Conservation (phyloP, 192 early-diverging fungal species). For the Diversispora eburnea region DNA sequence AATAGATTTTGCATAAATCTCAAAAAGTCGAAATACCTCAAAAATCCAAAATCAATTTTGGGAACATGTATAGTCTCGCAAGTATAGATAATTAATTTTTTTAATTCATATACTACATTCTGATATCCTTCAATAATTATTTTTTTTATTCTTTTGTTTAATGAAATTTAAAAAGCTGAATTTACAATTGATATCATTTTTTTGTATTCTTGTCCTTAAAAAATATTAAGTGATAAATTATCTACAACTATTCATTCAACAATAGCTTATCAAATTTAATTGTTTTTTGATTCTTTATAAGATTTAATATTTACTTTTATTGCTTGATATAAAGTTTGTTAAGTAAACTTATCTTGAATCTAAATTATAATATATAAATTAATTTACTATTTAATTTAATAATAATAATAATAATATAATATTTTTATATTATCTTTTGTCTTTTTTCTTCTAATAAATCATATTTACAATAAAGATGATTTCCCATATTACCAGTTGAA, state of each 20-base stretch:
- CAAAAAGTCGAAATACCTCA: no score
- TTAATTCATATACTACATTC: background rate
- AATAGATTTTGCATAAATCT: no score
- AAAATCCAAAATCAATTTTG: no score
- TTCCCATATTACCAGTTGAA: no score
- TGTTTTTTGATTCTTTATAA: background rate
- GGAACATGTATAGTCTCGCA: no score
- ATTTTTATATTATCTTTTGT: no score
- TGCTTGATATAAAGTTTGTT: background rate
- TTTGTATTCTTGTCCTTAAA: background rate
- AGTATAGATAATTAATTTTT: no score
- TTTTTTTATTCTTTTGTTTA: background rate
- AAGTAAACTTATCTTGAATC: background rate
- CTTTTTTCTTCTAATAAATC: no score
- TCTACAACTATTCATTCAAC: background rate
- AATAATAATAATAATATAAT: no score
- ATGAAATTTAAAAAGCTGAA: background rate
- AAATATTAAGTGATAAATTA: background rate
- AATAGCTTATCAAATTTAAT: constrained; percentile 7
- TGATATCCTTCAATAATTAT: background rate
- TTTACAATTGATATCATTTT: background rate
- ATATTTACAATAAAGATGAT: no score
- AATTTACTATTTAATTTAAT: no score
- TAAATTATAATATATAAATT: background rate
- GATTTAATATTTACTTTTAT: background rate